Evolutionary conservation across 2,329 filamentous ascomycete species (phyloP).

Genomic region (Cladophialophora immunda): DNA sequence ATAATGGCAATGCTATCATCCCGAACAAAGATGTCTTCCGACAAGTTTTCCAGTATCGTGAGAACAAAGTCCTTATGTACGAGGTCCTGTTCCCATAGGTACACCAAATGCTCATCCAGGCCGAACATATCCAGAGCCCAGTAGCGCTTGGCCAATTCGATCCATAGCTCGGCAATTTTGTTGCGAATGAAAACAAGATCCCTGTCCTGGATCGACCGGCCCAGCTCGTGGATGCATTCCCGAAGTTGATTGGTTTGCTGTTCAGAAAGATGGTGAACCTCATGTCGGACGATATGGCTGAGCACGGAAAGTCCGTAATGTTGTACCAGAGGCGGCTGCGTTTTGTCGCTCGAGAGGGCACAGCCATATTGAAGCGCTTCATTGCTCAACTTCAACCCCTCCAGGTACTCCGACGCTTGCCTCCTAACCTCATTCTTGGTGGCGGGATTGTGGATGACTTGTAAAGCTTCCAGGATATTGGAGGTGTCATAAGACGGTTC

Average conservation of each 20-base stretch:
- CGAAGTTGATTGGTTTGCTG: conserved; percentile 75
- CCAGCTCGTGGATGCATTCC: conserved; percentile 80
- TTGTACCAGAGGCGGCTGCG: conserved; percentile 81
- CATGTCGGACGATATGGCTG: conserved; percentile 87
- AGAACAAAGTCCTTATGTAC: conserved; percentile 87
- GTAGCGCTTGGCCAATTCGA: conserved; percentile 88
- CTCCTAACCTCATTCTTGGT: conserved; percentile 83
- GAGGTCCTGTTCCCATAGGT: conserved; percentile 73
- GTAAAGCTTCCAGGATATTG: conserved; percentile 80
- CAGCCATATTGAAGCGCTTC: conserved; percentile 88
- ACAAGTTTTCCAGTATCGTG: conserved; percentile 86
- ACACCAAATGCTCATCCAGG: conserved; percentile 85
- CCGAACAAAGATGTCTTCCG: conserved; percentile 90
- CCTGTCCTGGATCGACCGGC: conserved; percentile 71
- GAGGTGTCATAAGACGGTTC: conserved; percentile 44
- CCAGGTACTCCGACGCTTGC: conserved; percentile 85
- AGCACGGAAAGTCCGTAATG: conserved; percentile 94
- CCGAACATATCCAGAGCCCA: conserved; percentile 95
- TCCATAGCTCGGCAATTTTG: conserved; percentile 94
- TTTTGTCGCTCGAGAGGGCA: conserved; percentile 76
- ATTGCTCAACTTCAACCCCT: conserved; percentile 79
- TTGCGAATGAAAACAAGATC: conserved; percentile 88
- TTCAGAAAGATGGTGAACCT: conserved; percentile 76
- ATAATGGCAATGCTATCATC: conserved; percentile 88
- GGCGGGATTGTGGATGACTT: conserved; percentile 83